Evolutionary conservation across 2,329 filamentous ascomycete genomes (phyloP).

Genomic region (Alternaria conjuncta): DNA sequence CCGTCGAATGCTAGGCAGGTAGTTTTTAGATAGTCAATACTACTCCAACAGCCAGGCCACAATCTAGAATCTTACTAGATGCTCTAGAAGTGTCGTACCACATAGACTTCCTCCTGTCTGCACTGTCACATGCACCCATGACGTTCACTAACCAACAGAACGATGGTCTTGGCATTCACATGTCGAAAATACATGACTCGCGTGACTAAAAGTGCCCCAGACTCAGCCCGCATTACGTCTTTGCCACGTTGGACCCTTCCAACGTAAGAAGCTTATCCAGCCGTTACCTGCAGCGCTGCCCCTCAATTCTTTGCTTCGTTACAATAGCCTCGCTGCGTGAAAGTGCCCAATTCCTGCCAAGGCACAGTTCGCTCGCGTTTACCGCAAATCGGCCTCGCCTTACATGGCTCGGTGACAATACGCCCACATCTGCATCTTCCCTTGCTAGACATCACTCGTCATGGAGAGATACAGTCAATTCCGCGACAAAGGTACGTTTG

Average conservation of each 20-base stretch:
- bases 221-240: slow-evolving; percentile 8
- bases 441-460: background rate
- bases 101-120: background rate
- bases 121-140: slow-evolving; percentile 5
- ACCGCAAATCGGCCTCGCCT: background rate
- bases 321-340: background rate
- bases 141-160: slow-evolving; percentile 7
- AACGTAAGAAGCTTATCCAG: background rate
- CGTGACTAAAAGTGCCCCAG: slow-evolving; percentile 22
- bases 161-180: slow-evolving; percentile 35
- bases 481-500: slow-evolving; percentile 76
- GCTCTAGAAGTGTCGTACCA: background rate
- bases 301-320: background rate
- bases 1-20: slow-evolving; percentile 1
- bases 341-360: background rate
- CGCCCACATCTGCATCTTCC: slow-evolving; percentile 5
- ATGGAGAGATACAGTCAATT: slow-evolving; percentile 98
- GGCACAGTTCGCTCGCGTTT: slow-evolving; percentile 1
- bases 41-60: slow-evolving; percentile 3
- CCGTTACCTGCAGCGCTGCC: background rate
- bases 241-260: slow-evolving; percentile 4
- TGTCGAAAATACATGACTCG: slow-evolving; percentile 26
- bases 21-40: slow-evolving; percentile 16
- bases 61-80: background rate
- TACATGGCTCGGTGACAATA: slow-evolving; percentile 30